phyloP scores from a whole-genome alignment of 768 basidiomycete genomes.

The Lepiota venenata region DNA sequence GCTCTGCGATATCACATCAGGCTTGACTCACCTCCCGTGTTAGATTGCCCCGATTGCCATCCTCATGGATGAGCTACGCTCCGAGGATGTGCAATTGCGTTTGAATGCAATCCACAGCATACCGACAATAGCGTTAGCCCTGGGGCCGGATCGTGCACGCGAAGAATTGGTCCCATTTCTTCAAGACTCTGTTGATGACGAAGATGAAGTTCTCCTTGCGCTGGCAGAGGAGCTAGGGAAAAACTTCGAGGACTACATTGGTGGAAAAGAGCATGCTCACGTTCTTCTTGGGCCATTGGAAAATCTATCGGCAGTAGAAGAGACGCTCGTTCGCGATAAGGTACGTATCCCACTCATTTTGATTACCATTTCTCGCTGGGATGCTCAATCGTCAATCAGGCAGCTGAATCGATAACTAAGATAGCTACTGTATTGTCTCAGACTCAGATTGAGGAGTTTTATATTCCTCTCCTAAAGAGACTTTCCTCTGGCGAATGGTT shows the following conservation, averaged over 20 bases:
- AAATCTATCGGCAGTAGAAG: slow-evolving; percentile 94
- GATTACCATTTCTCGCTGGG: slow-evolving; percentile 9
- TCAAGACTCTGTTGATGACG: slow-evolving; percentile 98
- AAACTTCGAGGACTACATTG: slow-evolving; percentile 92
- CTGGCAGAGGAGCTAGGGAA: slow-evolving; percentile 93
- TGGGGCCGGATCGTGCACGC: slow-evolving; percentile 92
- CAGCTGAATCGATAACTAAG: slow-evolving; percentile 93
- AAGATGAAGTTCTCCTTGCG: slow-evolving; percentile 96
- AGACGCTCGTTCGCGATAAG: slow-evolving; percentile 97
- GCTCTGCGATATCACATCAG: slow-evolving; percentile 17
- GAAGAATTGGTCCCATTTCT: slow-evolving; percentile 96
- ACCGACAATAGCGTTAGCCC: slow-evolving; percentile 95
- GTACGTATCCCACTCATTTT: slow-evolving; percentile 36
- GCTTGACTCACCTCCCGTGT: slow-evolving; percentile 15
- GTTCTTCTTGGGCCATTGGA: slow-evolving; percentile 88
- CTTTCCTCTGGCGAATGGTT: slow-evolving; percentile 97
- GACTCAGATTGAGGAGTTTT: slow-evolving; percentile 81
- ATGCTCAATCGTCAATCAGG: slow-evolving; percentile 35
- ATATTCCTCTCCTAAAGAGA: slow-evolving; percentile 87
- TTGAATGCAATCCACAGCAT: slow-evolving; percentile 97
- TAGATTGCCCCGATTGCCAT: slow-evolving; percentile 94
- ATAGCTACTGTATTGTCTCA: slow-evolving; percentile 75
- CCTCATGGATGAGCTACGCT: slow-evolving; percentile 96
- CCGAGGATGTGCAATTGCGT: slow-evolving; percentile 95
- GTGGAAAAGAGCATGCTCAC: slow-evolving; percentile 85